phyloP scores from a whole-genome alignment of 352 stramenopile genomes.

The Pythium aphanidermatum region DNA sequence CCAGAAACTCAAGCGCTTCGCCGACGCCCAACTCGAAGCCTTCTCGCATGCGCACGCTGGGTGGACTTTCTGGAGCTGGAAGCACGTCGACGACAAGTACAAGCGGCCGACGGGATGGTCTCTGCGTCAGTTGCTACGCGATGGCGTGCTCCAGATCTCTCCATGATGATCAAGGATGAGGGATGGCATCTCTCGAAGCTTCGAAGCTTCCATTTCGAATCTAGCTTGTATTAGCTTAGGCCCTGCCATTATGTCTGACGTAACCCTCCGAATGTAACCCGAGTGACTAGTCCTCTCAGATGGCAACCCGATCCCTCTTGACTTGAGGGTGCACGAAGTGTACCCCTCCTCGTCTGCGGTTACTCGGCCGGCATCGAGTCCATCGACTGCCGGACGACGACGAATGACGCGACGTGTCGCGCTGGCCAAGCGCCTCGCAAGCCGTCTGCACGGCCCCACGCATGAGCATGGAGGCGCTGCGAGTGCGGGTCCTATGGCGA shows the following conservation, averaged over 20 bases:
- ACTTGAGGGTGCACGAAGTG: background rate
- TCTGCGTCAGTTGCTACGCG: conserved; percentile 67
- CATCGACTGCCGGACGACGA: too few relatives aligned
- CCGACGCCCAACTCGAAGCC: conserved; percentile 43
- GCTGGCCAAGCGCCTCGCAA: conserved; percentile 6
- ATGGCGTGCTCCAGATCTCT: conserved; percentile 45
- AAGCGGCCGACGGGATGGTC: conserved; percentile 55
- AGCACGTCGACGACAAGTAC: conserved; percentile 62
- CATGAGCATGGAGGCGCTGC: too few relatives aligned
- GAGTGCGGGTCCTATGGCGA: too few relatives aligned
- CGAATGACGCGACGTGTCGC: conserved; percentile 13
- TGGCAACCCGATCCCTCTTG: background rate
- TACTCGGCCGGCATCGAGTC: background rate
- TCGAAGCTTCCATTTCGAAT: too few relatives aligned
- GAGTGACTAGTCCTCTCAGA: background rate
- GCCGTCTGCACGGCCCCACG: conserved; percentile 1
- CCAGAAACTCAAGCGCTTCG: conserved; percentile 40
- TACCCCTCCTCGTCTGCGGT: background rate
- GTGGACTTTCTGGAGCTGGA: conserved; percentile 88
- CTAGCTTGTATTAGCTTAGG: conserved; percentile 4
- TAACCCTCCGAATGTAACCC: background rate
- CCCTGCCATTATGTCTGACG: too few relatives aligned
- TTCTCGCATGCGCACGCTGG: conserved; percentile 59
- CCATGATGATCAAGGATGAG: too few relatives aligned
- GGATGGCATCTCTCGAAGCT: too few relatives aligned